phyloP scores from a whole-genome alignment of 1,139 yeast genomes.

The Geotrichum phurueaensis region DNA sequence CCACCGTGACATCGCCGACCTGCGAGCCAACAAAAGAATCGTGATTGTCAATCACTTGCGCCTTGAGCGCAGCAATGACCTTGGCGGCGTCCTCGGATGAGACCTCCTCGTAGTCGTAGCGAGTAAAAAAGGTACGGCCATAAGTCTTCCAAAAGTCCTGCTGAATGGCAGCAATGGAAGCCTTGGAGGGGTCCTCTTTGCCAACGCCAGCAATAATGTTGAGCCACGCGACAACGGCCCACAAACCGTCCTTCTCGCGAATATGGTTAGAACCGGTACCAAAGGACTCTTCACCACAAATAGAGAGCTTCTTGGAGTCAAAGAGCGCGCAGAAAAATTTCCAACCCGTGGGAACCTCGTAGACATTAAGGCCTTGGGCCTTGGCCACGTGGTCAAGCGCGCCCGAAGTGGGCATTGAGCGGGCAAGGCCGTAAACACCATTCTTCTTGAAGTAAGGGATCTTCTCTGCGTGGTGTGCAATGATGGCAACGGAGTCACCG shows the following conservation, averaged over 20 bases:
- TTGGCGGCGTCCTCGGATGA: constrained; percentile 67
- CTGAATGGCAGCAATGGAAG: constrained; percentile 75
- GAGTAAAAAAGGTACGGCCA: constrained; percentile 96
- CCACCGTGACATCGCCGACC: constrained; percentile 45
- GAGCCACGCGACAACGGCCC: constrained; percentile 98
- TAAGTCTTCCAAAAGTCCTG: constrained; percentile 82
- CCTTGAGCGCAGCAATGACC: constrained; percentile 54
- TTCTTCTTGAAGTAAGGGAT: constrained; percentile 86
- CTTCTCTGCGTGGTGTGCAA: constrained; percentile 82
- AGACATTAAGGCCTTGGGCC: constrained; percentile 63
- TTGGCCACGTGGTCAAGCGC: constrained; percentile 91
- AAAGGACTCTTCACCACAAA: constrained; percentile 97
- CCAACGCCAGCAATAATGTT: constrained; percentile 80
- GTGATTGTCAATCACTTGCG: constrained; percentile 41
- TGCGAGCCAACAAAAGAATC: constrained; percentile 44
- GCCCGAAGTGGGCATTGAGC: constrained; percentile 96
- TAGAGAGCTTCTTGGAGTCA: constrained; percentile 86
- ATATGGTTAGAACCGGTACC: constrained; percentile 98
- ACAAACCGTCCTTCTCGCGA: constrained; percentile 94
- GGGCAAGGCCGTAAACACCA: constrained; percentile 91
- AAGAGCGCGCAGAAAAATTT: constrained; percentile 93
- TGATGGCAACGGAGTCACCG: constrained; percentile 96
- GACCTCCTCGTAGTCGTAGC: constrained; percentile 90
- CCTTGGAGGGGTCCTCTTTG: constrained; percentile 46
- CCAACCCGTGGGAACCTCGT: constrained; percentile 99